A percentile compares a stretch with the other conserved stretches of the same genome.
These are phyloP conservation scores for Neurospora tetraspora DNA, from an alignment of 495 filamentous ascomycete species.

Conservation along the genomic window DNA sequence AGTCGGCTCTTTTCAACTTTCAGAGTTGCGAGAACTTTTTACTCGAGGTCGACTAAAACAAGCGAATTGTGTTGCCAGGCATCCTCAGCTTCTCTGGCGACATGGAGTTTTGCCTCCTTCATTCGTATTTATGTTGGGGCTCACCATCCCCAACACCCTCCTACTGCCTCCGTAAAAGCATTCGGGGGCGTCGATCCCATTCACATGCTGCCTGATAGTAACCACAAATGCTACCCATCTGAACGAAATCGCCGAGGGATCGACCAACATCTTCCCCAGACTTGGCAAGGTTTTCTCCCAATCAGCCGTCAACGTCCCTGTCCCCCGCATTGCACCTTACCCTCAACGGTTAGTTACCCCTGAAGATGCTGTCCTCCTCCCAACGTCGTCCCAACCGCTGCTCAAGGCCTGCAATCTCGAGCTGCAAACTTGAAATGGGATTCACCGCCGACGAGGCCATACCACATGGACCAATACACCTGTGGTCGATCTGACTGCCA, in stretches of 20 bases:
- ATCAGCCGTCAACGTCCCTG: neutral
- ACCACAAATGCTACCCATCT: neutral
- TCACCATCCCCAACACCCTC: neutral
- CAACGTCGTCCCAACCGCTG: neutral
- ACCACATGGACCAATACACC: neutral
- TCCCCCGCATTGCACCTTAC: neutral
- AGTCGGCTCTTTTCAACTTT: neutral
- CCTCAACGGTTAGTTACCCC: neutral
- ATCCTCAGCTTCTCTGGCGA: neutral
- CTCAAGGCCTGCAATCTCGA: neutral
- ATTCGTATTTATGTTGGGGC: neutral
- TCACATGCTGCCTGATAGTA: conserved; percentile 3
- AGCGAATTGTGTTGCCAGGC: neutral
- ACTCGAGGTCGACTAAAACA: neutral
- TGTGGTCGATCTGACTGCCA: neutral
- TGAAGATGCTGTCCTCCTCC: neutral
- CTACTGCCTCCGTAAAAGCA: neutral
- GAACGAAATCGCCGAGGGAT: conserved; percentile 4
- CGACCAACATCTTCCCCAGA: conserved; percentile 1
- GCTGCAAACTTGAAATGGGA: neutral
- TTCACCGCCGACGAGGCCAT: neutral
- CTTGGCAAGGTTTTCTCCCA: conserved; percentile 3
- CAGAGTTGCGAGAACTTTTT: neutral
- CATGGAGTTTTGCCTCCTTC: neutral
- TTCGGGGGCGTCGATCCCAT: neutral